Percentiles rank a stretch among this genome's conserved stretches.
These are phyloP conservation scores for Amniculicola lignicola DNA, from an alignment of 495 filamentous ascomycete species.

Conservation along the genomic window DNA sequence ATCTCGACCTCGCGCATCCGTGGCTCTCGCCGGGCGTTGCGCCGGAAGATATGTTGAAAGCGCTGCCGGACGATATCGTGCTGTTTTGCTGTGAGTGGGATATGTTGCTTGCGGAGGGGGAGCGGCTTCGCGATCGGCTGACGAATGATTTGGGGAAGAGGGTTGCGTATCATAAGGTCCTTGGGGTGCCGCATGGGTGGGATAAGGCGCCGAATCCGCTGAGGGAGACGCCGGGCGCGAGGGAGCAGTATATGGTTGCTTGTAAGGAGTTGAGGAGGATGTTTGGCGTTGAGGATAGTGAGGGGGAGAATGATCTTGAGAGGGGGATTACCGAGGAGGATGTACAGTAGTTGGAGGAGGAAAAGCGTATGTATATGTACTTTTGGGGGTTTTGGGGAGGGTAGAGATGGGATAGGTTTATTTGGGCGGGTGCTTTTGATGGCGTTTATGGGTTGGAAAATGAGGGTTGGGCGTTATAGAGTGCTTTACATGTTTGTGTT, in stretches of 20 bases:
- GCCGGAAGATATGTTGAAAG: conserved; percentile 49
- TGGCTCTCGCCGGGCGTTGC: conserved; percentile 65
- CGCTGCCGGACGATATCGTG: conserved; percentile 62
- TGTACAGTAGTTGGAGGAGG: background rate
- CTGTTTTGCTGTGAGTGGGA: conserved; percentile 88
- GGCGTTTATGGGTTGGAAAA: too few relatives aligned
- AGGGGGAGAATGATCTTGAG: too few relatives aligned
- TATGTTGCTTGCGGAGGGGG: conserved; percentile 77
- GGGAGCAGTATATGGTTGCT: conserved; percentile 45
- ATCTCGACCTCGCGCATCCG: conserved; percentile 52
- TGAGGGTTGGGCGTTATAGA: too few relatives aligned
- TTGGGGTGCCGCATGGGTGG: conserved; percentile 76
- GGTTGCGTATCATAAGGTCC: conserved; percentile 66
- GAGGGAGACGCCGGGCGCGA: conserved; percentile 48
- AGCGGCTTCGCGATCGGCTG: conserved; percentile 63
- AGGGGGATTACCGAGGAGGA: too few relatives aligned
- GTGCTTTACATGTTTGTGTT: too few relatives aligned
- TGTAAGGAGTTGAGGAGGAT: conserved; percentile 47
- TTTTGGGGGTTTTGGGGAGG: too few relatives aligned
- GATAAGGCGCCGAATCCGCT: conserved; percentile 82
- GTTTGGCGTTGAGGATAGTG: conserved; percentile 34
- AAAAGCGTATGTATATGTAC: background rate
- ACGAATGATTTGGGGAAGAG: conserved; percentile 57
- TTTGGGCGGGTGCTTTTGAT: too few relatives aligned
- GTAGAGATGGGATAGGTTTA: too few relatives aligned